Evolutionary conservation across 768 basidiomycete genomes (phyloP).

Genomic region (Trametes gibbosa): DNA sequence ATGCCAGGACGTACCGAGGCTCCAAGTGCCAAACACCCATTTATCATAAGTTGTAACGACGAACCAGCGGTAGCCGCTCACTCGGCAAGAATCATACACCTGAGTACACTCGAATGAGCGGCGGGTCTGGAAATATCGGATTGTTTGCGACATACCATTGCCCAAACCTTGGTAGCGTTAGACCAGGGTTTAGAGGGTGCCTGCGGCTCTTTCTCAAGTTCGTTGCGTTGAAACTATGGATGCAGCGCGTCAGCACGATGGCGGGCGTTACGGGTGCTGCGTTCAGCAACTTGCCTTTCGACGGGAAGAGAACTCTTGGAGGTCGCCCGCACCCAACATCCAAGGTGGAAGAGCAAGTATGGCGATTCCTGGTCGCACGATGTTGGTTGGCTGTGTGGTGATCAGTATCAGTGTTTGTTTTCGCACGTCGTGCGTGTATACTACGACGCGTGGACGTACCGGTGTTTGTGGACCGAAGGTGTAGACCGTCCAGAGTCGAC

Average conservation of each 20-base stretch:
- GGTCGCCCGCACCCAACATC: slow-evolving; percentile 6
- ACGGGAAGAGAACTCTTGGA: not conserved
- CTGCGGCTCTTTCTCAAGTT: slow-evolving; percentile 1
- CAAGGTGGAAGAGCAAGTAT: slow-evolving; percentile 10
- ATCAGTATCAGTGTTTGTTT: not conserved
- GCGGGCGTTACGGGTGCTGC: too few relatives aligned
- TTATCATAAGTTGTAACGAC: slow-evolving; percentile 12
- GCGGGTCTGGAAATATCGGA: not conserved
- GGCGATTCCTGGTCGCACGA: slow-evolving; percentile 5
- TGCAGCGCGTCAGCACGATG: not conserved
- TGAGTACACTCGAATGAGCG: not conserved
- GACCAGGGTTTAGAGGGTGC: not conserved
- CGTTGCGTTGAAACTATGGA: not conserved
- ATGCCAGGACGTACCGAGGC: not conserved
- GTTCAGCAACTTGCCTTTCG: not conserved
- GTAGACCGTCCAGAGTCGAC: slow-evolving; percentile 2
- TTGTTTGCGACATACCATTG: not conserved
- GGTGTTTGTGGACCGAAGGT: not conserved
- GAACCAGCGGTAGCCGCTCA: slow-evolving; percentile 9
- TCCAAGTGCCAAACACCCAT: slow-evolving; percentile 17
- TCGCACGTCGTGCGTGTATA: too few relatives aligned
- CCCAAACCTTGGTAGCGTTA: slow-evolving; percentile 11
- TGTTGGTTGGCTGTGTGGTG: not conserved
- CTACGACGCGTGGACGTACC: not conserved
- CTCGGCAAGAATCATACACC: slow-evolving; percentile 9